phyloP scores from a whole-genome alignment of 768 basidiomycete species.

The Termitomyces sp. region DNA sequence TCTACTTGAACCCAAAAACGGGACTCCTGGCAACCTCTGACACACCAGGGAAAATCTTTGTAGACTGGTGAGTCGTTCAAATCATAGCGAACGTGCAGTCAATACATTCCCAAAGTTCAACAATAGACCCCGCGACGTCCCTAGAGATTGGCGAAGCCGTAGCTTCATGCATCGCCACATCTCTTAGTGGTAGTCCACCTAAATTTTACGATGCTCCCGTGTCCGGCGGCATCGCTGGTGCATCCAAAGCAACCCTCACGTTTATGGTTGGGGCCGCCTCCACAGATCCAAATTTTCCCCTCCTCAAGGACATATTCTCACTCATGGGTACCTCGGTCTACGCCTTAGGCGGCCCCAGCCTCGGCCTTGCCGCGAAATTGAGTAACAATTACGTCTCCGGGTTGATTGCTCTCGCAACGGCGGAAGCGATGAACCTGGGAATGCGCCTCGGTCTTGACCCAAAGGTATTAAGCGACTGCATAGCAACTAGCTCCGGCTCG shows the following conservation, averaged over 20 bases:
- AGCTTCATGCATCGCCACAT: slow-evolving; percentile 13
- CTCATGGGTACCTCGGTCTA: slow-evolving; percentile 34
- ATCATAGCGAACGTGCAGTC: neutral
- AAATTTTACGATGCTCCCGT: slow-evolving; percentile 40
- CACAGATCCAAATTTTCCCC: slow-evolving; percentile 27
- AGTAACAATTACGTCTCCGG: slow-evolving; percentile 43
- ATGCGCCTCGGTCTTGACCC: slow-evolving; percentile 41
- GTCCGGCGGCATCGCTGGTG: slow-evolving; percentile 39
- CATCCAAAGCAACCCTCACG: slow-evolving; percentile 32
- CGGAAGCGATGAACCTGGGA: slow-evolving; percentile 42
- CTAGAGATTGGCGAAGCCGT: slow-evolving; percentile 28
- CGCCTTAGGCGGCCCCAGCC: slow-evolving; percentile 34
- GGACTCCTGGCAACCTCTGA: slow-evolving; percentile 32
- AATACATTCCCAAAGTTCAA: slow-evolving; percentile 28
- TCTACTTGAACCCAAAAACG: slow-evolving; percentile 29
- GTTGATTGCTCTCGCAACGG: slow-evolving; percentile 37
- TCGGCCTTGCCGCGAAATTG: slow-evolving; percentile 40
- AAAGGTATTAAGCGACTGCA: slow-evolving; percentile 31
- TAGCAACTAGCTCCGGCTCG: slow-evolving; percentile 36
- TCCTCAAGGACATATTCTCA: slow-evolving; percentile 29
- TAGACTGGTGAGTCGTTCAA: slow-evolving; percentile 32
- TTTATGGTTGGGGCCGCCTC: slow-evolving; percentile 36
- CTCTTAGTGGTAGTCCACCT: slow-evolving; percentile 10
- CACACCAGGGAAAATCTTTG: slow-evolving; percentile 35
- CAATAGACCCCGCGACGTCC: slow-evolving; percentile 37